Base-by-base conservation (phyloP, 352 stramenopile genomes). In the Phytophthora cryptogea region DNA sequence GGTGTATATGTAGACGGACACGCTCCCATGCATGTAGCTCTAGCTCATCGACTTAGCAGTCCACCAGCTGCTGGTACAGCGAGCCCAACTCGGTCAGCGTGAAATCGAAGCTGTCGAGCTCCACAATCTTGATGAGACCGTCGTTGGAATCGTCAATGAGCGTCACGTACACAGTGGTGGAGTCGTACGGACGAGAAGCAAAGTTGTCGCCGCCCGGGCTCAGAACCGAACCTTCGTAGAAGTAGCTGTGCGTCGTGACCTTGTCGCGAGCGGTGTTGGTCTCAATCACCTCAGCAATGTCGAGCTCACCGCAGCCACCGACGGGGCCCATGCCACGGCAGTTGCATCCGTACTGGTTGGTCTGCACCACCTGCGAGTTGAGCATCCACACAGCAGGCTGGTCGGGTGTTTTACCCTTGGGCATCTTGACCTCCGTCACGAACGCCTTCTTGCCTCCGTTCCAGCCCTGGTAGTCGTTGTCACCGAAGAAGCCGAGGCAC, bases 231-330 rank as follows among this genome's bases (percentile, higher is more conserved):
- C 70, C 76, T 39, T 91, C 72, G 65, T 73, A 83, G 51, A 81
- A 86, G 72, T 90, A 91, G 63, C 84, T 78, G 64, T 91, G 79
- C 11, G 78, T 88, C 13, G 70, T 72, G 8, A 89, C 46, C 43
- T 66, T 75, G 43, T 83, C 54, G 4, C 53, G 56, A 8, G 8
- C 14, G 0, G 32, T 4, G 50, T 81, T 83, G 13, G 69, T 81
- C 55, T 83, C 75, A 39, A 90, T 83, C 11, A 88, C 81, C 59
- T 90, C 78, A 9, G 74, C 76, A 54, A 88, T 77, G 63, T 88
- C 76, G 7, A 90, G 76, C 63, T 90, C 78, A 11, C 76, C 81
- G 33, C 78, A 90, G 32, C 78, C 76, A 27, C 78, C 81, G 4
- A 65, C 63, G 1, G 70, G 17, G 27, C 76, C 78, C 33, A 81